Base-by-base conservation (phyloP, 2,329 filamentous ascomycete genomes). In the Hysterium pulicare region DNA sequence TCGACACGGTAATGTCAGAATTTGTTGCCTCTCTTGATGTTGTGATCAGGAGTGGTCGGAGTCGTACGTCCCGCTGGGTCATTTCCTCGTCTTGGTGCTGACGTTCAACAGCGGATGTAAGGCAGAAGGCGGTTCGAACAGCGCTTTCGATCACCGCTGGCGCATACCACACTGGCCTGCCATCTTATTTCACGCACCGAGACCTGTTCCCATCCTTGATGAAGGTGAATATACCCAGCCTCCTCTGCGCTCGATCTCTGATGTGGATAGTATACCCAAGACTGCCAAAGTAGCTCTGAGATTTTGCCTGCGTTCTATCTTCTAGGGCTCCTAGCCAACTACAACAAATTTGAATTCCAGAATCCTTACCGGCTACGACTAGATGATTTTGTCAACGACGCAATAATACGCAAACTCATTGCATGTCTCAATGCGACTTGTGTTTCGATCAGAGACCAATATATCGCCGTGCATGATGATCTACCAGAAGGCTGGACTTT, bases 331-430 rank as follows among this genome's bases (percentile, higher is more conserved):
- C 74, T 98, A 40, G 87, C 88, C 51, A 98, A 97, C 70, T 97
- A 97, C 77, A 97, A 98, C 77, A 98, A 97, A 67, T 98, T 98
- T 60, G 93, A 98, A 67, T 91, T 94, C 44, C 90, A 95, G 63
- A 98, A 98, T 55, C 91, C 91, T 0, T 98, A 98, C 58, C 86
- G 93, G 57, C 73, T 94, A 49, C 86, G 91, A 21, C 77, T 98
- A 13, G 90, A 91, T 56, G 90, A 97, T 65, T 97, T 97, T 67
- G 89, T 96, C 57, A 95, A 98, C 61, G 90, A 97, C 60, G 73
- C 77, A 0, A 85, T 86, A 2, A 96, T 97, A 56, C 79, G 84
- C 46, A 88, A 87, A 58, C 87, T 95, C 49, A 82, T 95, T 33
- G 74, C 75, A 38, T 86, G 85, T 44, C 79, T 95, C 17, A 89